These are phyloP conservation scores for Aspergillus japonicus DNA, from an alignment of 2,329 filamentous ascomycete genomes.

Conservation along the genomic window DNA sequence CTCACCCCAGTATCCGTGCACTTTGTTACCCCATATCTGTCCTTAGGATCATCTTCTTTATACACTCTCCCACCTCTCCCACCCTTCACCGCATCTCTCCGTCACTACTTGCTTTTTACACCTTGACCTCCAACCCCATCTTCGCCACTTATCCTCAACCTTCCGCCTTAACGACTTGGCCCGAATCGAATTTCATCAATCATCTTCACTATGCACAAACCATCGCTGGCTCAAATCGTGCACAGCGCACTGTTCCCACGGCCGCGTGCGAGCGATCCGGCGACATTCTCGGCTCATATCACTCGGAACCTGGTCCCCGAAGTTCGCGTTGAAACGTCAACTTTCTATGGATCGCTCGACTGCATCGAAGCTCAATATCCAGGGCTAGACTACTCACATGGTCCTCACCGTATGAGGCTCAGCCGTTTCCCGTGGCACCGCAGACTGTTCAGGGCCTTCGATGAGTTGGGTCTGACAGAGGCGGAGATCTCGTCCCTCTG, in stretches of 20 bases:
- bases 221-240: slow-evolving; percentile 58
- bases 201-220: slow-evolving; percentile 57
- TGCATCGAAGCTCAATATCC: slow-evolving; percentile 66
- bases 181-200: not conserved
- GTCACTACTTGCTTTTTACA: not conserved
- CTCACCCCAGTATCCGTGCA: not conserved
- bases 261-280: slow-evolving; percentile 56
- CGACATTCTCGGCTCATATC: slow-evolving; percentile 59
- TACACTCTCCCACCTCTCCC: not conserved
- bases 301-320: slow-evolving; percentile 63
- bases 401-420: slow-evolving; percentile 62
- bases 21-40: not conserved
- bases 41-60: not conserved
- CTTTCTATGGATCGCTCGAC: slow-evolving; percentile 64
- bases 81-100: not conserved
- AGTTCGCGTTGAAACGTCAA: slow-evolving; percentile 62
- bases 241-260: slow-evolving; percentile 59
- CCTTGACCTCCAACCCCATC: slow-evolving; percentile 5
- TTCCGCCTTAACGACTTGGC: no score
- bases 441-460: slow-evolving; percentile 60
- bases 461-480: slow-evolving; percentile 58
- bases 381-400: slow-evolving; percentile 62
- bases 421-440: slow-evolving; percentile 62
- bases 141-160: not conserved
- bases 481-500: slow-evolving; percentile 62